phyloP scores from a whole-genome alignment of 2,329 filamentous ascomycete species.

The Diplodia seriata region DNA sequence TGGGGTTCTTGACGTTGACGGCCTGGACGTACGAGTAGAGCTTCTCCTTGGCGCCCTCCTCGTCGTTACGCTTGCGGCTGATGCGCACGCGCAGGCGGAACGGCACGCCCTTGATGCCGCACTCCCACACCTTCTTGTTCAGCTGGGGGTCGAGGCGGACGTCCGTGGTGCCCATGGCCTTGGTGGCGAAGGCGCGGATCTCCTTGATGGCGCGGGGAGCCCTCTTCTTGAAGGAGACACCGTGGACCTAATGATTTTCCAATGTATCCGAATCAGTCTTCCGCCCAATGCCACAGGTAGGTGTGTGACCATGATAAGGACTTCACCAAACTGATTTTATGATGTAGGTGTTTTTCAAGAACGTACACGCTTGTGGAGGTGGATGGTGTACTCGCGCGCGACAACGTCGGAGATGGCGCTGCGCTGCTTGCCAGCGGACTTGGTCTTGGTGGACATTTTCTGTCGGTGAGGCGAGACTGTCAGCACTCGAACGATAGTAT shows the following conservation, averaged over 20 bases:
- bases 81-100: constrained; percentile 98
- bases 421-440: constrained; percentile 68
- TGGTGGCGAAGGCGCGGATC: constrained; percentile 91
- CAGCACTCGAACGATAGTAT: background rate
- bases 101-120: constrained; percentile 97
- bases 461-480: background rate
- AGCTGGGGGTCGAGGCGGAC: constrained; percentile 98
- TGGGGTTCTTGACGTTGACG: constrained; percentile 99
- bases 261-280: constrained; percentile 67
- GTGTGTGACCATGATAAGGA: constrained; percentile 63
- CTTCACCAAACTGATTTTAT: constrained; percentile 71
- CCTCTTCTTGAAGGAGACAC: constrained; percentile 99
- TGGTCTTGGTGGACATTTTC: constrained; percentile 52
- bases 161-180: constrained; percentile 97
- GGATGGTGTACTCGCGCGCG: constrained; percentile 99
- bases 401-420: constrained; percentile 99
- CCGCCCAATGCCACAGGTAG: constrained; percentile 62
- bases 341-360: constrained; percentile 37
- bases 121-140: constrained; percentile 99
- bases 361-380: constrained; percentile 99
- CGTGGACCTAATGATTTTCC: constrained; percentile 74
- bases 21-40: constrained; percentile 99
- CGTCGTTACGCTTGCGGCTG: constrained; percentile 99
- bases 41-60: constrained; percentile 99
- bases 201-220: constrained; percentile 99